Evolutionary conservation across 139 green algal genomes (phyloP).

Genomic region (Chlamydomonas schloesseri): DNA sequence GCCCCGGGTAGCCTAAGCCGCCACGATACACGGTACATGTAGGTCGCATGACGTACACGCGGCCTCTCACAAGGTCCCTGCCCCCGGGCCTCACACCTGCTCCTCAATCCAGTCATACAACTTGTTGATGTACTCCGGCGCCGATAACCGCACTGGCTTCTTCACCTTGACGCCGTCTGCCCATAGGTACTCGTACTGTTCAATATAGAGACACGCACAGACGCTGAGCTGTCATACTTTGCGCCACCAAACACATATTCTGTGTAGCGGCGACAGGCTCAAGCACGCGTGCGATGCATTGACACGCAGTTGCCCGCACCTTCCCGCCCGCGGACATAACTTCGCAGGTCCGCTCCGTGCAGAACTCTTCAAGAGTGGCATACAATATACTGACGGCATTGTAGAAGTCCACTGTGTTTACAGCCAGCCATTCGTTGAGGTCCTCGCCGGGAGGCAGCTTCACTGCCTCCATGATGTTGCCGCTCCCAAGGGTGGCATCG

Average conservation of each 20-base stretch:
- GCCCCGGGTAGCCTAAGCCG: too few species aligned
- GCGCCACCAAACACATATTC: too few species aligned
- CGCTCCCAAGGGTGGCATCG: conserved; percentile 89
- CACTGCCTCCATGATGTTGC: conserved; percentile 88
- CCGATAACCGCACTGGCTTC: conserved; percentile 92
- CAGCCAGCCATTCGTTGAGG: conserved; percentile 70
- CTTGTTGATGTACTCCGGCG: conserved; percentile 95
- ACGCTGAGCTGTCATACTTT: not conserved
- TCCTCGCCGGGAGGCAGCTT: conserved; percentile 90
- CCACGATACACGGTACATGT: too few species aligned
- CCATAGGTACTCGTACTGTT: conserved; percentile 98
- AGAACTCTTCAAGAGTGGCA: conserved; percentile 93
- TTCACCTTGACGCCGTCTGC: conserved; percentile 95
- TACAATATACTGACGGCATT: conserved; percentile 97
- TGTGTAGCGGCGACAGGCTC: too few species aligned
- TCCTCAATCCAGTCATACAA: conserved; percentile 98
- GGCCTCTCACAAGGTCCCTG: too few species aligned
- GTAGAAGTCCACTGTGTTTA: conserved; percentile 93
- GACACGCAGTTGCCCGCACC: conserved; percentile 57
- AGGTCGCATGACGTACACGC: too few species aligned
- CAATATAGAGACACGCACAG: not conserved
- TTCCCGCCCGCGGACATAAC: conserved; percentile 96
- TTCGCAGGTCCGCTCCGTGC: conserved; percentile 90
- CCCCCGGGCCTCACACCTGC: conserved; percentile 66
- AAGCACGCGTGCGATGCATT: too few species aligned